Evolutionary conservation across 306 rosid genomes (phyloP).

Genomic region (Delonix regia): DNA sequence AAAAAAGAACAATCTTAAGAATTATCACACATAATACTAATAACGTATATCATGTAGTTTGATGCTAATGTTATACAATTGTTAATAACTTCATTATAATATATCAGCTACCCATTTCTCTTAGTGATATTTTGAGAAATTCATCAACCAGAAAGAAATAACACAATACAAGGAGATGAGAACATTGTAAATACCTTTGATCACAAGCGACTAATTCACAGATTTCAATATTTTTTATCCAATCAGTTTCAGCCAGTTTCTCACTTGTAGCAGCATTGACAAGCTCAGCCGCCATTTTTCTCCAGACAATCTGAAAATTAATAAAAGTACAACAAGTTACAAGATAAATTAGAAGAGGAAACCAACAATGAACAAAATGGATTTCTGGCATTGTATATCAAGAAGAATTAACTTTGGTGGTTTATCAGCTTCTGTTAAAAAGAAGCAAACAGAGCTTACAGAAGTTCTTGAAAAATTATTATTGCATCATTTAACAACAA

Average conservation of each 20-base stretch:
- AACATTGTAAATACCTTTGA: slow-evolving; percentile 55
- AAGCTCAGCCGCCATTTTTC: slow-evolving; percentile 75
- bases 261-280: slow-evolving; percentile 85
- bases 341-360: slow-evolving; percentile 20
- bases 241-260: slow-evolving; percentile 74
- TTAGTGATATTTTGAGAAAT: background rate
- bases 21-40: background rate
- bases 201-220: slow-evolving; percentile 83
- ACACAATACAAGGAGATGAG: background rate
- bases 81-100: background rate
- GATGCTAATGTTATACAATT: background rate
- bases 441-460: slow-evolving; percentile 11
- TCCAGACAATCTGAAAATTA: slow-evolving; percentile 15
- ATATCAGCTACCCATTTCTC: slow-evolving; percentile 9
- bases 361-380: slow-evolving; percentile 9
- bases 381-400: background rate
- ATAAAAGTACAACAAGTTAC: background rate
- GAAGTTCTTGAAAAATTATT: background rate
- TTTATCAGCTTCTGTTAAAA: slow-evolving; percentile 11
- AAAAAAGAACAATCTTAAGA: slow-evolving; percentile 1
- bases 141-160: slow-evolving; percentile 27
- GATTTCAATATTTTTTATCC: slow-evolving; percentile 79
- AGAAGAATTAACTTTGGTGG: slow-evolving; percentile 13
- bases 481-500: background rate
- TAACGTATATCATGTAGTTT: background rate